Conservation (phyloP, 208 protist genomes). For the Leishmania arabica region DNA sequence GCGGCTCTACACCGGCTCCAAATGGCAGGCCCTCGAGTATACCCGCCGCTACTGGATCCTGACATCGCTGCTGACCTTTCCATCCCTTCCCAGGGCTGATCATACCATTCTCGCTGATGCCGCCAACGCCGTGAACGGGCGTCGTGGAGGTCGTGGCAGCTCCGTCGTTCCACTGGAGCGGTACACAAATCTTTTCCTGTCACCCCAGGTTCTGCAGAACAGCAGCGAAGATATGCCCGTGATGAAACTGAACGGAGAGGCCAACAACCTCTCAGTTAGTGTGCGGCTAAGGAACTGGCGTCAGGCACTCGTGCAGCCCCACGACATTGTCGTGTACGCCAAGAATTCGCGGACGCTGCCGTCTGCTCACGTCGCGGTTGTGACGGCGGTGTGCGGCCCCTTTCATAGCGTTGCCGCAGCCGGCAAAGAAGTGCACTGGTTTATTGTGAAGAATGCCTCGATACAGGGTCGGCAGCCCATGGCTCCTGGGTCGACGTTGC, state of each 20-base stretch:
- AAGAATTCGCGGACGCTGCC: constrained; percentile 33
- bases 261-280: constrained; percentile 33
- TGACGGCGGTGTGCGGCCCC: constrained; percentile 59
- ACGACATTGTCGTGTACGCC: constrained; percentile 50
- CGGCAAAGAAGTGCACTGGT: constrained; percentile 31
- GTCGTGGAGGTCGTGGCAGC: constrained; percentile 19
- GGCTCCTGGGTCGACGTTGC: constrained; percentile 8
- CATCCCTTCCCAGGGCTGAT: constrained; percentile 27
- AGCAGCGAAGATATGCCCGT: neutral
- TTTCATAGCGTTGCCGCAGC: constrained; percentile 24
- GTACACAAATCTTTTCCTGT: constrained; percentile 40
- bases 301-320: constrained; percentile 20
- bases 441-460: constrained; percentile 23
- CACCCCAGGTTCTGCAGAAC: neutral
- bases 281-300: constrained; percentile 28
- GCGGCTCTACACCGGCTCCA: constrained; percentile 55
- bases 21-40: constrained; percentile 76
- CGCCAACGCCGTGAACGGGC: constrained; percentile 27
- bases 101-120: constrained; percentile 20
- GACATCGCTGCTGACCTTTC: constrained; percentile 34
- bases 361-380: constrained; percentile 61
- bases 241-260: constrained; percentile 19
- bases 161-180: constrained; percentile 23
- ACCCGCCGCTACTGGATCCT: constrained; percentile 70
- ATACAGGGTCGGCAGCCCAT: constrained; percentile 13